These are phyloP conservation scores for Hordeum marinum DNA, from an alignment of 176 grass and related monocot genomes.

Conservation along the genomic window DNA sequence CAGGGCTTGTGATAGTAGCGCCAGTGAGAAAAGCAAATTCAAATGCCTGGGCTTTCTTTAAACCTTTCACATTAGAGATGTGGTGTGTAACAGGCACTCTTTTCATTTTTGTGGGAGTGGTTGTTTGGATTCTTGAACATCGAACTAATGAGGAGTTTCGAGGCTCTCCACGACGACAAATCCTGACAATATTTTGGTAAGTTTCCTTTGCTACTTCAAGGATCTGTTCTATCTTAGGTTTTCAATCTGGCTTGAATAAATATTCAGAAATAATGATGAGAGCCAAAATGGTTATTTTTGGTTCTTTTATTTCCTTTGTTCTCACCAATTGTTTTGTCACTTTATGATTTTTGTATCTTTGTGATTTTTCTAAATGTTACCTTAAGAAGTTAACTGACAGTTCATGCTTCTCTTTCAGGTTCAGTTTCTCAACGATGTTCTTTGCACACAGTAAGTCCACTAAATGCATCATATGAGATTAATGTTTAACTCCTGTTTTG, in stretches of 20 bases:
- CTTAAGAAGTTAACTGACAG: constrained; percentile 14
- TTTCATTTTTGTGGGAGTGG: constrained; percentile 74
- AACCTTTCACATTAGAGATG: constrained; percentile 80
- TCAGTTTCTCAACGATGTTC: constrained; percentile 98
- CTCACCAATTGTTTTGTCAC: background rate
- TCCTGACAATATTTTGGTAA: constrained; percentile 73
- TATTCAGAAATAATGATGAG: background rate
- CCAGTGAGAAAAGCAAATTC: constrained; percentile 31
- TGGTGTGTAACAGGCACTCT: constrained; percentile 72
- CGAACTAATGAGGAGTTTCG: constrained; percentile 72
- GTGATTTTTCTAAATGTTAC: constrained; percentile 2
- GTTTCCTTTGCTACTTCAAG: background rate
- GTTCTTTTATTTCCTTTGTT: background rate
- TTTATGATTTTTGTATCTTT: background rate
- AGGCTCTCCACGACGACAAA: constrained; percentile 51
- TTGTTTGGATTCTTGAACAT: constrained; percentile 88
- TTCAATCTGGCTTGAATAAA: background rate
- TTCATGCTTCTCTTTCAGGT: constrained; percentile 52
- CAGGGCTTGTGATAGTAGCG: constrained; percentile 77
- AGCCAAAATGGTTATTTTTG: background rate
- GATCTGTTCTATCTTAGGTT: background rate
- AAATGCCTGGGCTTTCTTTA: constrained; percentile 79
- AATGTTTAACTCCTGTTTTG: background rate
- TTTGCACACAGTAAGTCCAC: constrained; percentile 75
- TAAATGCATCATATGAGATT: constrained; percentile 13